Conservation (phyloP, 495 filamentous ascomycete genomes). For the Penicillium ochrochloron region DNA sequence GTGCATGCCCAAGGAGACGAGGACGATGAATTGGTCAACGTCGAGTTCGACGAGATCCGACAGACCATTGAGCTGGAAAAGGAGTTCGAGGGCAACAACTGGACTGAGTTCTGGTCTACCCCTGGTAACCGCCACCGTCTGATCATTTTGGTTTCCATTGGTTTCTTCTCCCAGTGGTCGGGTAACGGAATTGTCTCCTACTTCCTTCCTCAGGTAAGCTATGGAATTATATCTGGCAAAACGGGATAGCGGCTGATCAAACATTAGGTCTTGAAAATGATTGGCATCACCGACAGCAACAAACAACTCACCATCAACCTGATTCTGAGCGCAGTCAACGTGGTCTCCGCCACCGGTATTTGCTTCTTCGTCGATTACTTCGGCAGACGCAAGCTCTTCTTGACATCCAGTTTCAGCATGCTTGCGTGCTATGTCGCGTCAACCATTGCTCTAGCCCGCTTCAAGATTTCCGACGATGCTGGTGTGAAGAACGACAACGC, state of each 20-base stretch:
- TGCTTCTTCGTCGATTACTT: constrained; percentile 48
- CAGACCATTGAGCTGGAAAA: constrained; percentile 35
- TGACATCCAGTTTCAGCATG: constrained; percentile 44
- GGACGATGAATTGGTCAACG: constrained; percentile 25
- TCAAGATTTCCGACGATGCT: background rate
- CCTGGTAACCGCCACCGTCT: constrained; percentile 69
- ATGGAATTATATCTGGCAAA: constrained; percentile 8
- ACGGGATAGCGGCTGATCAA: constrained; percentile 28
- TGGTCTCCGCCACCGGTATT: constrained; percentile 41
- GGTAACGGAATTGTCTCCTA: constrained; percentile 49
- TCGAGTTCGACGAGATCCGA: constrained; percentile 38
- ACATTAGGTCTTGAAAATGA: constrained; percentile 55
- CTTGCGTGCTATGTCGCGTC: constrained; percentile 36
- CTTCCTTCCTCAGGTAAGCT: constrained; percentile 43
- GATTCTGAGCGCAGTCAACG: constrained; percentile 45
- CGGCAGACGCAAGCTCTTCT: constrained; percentile 45
- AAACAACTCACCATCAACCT: constrained; percentile 44
- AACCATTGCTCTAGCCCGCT: constrained; percentile 37
- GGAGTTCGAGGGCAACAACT: constrained; percentile 33
- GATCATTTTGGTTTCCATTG: constrained; percentile 59
- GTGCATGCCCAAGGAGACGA: constrained; percentile 36
- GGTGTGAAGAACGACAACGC: constrained; percentile 22
- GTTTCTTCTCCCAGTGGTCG: constrained; percentile 57
- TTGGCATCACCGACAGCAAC: constrained; percentile 55
- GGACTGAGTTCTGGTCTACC: constrained; percentile 63